Percentiles rank a stretch among this genome's conserved stretches.
Conservation (phyloP, 805 yeast genomes). For the Komagataella mondaviorum region DNA sequence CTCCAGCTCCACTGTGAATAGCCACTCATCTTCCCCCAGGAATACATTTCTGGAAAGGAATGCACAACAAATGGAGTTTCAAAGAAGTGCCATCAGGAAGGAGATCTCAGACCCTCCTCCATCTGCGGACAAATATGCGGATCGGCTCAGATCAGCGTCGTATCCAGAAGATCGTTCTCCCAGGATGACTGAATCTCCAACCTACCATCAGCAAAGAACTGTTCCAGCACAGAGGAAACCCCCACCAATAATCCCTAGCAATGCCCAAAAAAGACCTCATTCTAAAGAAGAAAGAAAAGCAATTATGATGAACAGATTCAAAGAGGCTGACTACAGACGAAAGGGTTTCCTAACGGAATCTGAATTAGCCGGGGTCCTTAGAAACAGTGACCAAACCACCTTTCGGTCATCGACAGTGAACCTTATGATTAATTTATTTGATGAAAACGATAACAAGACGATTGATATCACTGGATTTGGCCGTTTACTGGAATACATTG, state of each 20-base stretch:
- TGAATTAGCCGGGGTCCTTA: background rate
- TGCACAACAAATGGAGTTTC: background rate
- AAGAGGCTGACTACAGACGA: background rate
- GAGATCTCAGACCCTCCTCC: background rate
- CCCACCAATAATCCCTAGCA: background rate
- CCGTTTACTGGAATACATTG: background rate
- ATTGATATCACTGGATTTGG: background rate
- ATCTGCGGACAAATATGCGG: background rate
- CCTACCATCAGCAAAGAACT: background rate
- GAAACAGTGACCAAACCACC: background rate
- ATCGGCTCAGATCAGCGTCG: background rate
- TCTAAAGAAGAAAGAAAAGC: background rate
- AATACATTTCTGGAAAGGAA: background rate
- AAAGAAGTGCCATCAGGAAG: background rate
- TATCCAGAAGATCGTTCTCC: background rate
- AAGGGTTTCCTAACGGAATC: background rate
- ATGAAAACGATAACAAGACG: background rate
- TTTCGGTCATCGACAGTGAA: background rate
- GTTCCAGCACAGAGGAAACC: background rate
- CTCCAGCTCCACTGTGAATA: background rate
- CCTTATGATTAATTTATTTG: background rate
- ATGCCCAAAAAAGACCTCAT: background rate
- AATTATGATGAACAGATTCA: background rate
- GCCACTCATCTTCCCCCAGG: background rate
- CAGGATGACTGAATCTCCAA: background rate